Conservation (phyloP, 2,329 filamentous ascomycete species). For the Fonsecaea erecta region DNA sequence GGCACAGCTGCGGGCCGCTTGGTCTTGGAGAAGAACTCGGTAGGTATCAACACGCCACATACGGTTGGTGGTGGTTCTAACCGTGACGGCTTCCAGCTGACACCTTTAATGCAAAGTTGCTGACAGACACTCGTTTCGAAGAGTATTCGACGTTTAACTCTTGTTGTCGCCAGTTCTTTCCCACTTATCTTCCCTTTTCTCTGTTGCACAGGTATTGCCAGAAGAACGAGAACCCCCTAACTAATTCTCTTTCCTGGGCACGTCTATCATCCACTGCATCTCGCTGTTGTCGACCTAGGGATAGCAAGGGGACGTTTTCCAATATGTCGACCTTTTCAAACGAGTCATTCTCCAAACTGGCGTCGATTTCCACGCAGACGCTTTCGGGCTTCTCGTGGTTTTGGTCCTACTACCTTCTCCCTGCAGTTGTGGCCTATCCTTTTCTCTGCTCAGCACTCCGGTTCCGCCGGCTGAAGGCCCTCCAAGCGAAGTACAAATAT, state of each 20-base stretch:
- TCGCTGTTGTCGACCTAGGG: not conserved
- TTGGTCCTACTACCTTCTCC: constrained; percentile 32
- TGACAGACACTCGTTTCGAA: not conserved
- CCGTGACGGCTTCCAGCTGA: not conserved
- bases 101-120: not conserved
- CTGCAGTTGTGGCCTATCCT: constrained; percentile 31
- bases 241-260: not conserved
- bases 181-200: not conserved
- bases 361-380: constrained; percentile 19
- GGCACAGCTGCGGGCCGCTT: not conserved
- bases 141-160: not conserved
- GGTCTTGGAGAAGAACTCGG: not conserved
- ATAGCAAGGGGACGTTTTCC: not conserved
- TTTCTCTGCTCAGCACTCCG: constrained; percentile 33
- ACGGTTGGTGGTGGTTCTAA: not conserved
- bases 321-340: constrained; percentile 26
- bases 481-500: constrained; percentile 34
- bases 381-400: constrained; percentile 24
- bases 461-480: constrained; percentile 30
- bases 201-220: not conserved
- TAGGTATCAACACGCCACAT: not conserved
- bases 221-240: not conserved
- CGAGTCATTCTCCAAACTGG: constrained; percentile 20
- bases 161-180: not conserved
- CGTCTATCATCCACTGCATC: not conserved